phyloP scores from a whole-genome alignment of 768 basidiomycete genomes.

The Lactarius akahatsu region DNA sequence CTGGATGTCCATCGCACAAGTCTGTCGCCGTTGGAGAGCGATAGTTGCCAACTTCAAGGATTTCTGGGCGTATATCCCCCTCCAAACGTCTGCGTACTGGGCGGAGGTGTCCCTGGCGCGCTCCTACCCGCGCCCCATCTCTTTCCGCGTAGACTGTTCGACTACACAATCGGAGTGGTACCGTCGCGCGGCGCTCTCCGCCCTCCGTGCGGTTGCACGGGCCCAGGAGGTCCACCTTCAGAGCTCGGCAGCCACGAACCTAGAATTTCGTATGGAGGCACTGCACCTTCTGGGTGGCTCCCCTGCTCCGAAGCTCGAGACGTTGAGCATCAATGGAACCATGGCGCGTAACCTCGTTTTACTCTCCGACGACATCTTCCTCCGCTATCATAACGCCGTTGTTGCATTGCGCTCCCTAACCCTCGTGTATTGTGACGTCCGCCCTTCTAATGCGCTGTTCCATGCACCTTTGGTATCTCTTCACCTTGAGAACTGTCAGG shows the following conservation, averaged over 20 bases:
- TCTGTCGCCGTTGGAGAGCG: slow-evolving; percentile 11
- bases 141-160: slow-evolving; percentile 10
- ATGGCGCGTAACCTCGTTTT: background rate
- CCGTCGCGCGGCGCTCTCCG: background rate
- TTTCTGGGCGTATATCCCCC: slow-evolving; percentile 17
- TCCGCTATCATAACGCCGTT: background rate
- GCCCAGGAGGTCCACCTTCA: slow-evolving; percentile 13
- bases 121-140: slow-evolving; percentile 13
- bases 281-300: background rate
- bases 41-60: slow-evolving; percentile 6
- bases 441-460: slow-evolving; percentile 6
- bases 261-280: background rate
- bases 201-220: slow-evolving; percentile 9
- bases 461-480: slow-evolving; percentile 9
- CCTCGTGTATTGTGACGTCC: slow-evolving; percentile 3
- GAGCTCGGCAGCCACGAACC: background rate
- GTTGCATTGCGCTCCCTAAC: slow-evolving; percentile 5
- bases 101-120: background rate
- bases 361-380: slow-evolving; percentile 5
- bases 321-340: background rate
- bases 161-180: slow-evolving; percentile 1
- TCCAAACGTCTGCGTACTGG: slow-evolving; percentile 14
- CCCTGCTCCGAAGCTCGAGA: slow-evolving; percentile 8
- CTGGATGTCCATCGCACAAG: slow-evolving; percentile 11
- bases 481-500: slow-evolving; percentile 3